A percentile compares a stretch with the other conserved stretches of the same genome.
phyloP scores from a whole-genome alignment of 192 early-diverging fungal genomes.

The Backusella morwellensis region DNA sequence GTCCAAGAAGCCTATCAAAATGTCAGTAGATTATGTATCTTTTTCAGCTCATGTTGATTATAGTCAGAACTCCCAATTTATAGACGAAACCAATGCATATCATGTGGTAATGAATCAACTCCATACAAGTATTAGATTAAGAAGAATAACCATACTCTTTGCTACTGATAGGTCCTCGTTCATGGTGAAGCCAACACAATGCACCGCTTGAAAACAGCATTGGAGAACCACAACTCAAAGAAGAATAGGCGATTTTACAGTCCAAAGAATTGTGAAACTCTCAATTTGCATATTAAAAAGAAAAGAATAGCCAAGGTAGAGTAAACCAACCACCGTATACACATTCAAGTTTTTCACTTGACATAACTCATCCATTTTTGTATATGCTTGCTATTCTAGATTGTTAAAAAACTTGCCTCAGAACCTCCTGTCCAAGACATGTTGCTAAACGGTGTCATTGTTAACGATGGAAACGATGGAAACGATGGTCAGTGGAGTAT shows the following conservation, averaged over 20 bases:
- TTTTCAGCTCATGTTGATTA: conserved; percentile 99
- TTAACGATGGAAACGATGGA: conserved; percentile 91
- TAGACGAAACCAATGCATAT: conserved; percentile 89
- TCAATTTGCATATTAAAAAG: conserved; percentile 88
- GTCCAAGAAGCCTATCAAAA: conserved; percentile 67
- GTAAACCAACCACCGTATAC: not conserved
- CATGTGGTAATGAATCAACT: conserved; percentile 62
- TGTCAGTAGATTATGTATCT: conserved; percentile 91
- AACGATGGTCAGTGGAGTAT: conserved; percentile 90
- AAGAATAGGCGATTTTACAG: conserved; percentile 80
- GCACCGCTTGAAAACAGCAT: conserved; percentile 80
- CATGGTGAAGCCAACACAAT: conserved; percentile 97
- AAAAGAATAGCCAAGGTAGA: conserved; percentile 89
- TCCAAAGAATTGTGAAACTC: conserved; percentile 84
- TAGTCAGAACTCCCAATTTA: conserved; percentile 93
- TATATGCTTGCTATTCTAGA: conserved; percentile 30
- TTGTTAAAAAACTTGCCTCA: conserved; percentile 78
- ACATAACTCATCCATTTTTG: not conserved
- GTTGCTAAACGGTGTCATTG: conserved; percentile 73
- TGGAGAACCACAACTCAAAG: conserved; percentile 80
- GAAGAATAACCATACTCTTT: not conserved
- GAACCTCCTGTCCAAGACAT: conserved; percentile 67
- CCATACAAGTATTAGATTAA: not conserved
- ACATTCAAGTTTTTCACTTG: not conserved
- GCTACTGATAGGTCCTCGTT: conserved; percentile 65